These are phyloP conservation scores for Hanseniaspora valbyensis DNA, from an alignment of 805 yeast genomes.

Conservation along the genomic window DNA sequence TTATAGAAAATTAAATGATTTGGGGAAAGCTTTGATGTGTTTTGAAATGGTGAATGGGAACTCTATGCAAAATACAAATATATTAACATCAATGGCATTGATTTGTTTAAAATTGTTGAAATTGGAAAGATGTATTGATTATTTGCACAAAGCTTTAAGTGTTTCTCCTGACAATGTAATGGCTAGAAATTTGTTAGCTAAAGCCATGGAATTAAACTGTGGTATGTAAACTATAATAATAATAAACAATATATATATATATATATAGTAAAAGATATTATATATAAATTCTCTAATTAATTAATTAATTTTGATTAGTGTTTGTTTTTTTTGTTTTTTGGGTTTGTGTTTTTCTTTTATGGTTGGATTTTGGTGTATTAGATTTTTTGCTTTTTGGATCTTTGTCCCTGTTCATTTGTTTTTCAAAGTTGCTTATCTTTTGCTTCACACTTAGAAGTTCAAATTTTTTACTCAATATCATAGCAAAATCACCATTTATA, in stretches of 20 bases:
- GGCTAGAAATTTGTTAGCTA: constrained; percentile 65
- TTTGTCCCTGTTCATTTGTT: background rate
- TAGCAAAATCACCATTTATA: background rate
- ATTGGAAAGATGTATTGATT: constrained; percentile 55
- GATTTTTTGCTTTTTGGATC: background rate
- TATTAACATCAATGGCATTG: constrained; percentile 75
- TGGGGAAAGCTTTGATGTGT: constrained; percentile 56
- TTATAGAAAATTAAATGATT: constrained; percentile 53
- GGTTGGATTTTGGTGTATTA: too few species aligned
- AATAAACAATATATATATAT: too few species aligned
- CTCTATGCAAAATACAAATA: constrained; percentile 59
- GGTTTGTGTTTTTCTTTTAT: background rate
- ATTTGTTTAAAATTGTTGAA: constrained; percentile 63
- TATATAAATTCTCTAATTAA: too few species aligned
- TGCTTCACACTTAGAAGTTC: constrained; percentile 2
- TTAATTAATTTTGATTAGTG: too few species aligned
- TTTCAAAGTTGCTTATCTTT: background rate
- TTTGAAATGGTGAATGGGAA: constrained; percentile 66
- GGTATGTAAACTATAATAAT: constrained; percentile 17
- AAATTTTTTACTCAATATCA: constrained; percentile 1
- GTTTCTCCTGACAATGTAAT: constrained; percentile 71
- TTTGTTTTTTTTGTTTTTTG: background rate
- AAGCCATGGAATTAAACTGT: constrained; percentile 59
- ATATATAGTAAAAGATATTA: too few species aligned
- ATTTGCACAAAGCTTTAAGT: constrained; percentile 71